A percentile compares a stretch with the other conserved stretches of the same genome.
phyloP scores from a whole-genome alignment of 2,329 filamentous ascomycete species.

The Sphaerostilbella broomeana region DNA sequence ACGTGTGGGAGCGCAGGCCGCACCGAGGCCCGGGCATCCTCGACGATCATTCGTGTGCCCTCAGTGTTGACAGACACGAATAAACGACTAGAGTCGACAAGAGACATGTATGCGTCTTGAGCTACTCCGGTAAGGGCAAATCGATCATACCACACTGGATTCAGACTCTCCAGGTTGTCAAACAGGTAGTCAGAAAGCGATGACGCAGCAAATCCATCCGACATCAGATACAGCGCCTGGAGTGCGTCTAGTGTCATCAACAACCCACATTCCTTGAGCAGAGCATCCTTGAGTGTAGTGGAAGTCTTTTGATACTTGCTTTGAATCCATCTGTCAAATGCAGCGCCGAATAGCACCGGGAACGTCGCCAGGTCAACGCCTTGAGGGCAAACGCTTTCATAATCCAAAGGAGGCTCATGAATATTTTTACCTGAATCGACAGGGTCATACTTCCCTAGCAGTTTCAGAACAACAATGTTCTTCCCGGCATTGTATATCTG shows the following conservation, averaged over 20 bases:
- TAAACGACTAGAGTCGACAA: slow-evolving; percentile 56
- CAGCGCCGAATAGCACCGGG: slow-evolving; percentile 62
- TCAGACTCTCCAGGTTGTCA: slow-evolving; percentile 59
- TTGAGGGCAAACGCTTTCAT: slow-evolving; percentile 47
- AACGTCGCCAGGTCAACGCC: slow-evolving; percentile 56
- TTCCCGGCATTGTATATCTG: slow-evolving; percentile 86
- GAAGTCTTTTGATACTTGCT: slow-evolving; percentile 67
- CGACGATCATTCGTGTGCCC: slow-evolving; percentile 35
- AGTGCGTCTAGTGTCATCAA: slow-evolving; percentile 59
- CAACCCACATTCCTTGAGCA: slow-evolving; percentile 65
- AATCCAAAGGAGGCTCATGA: slow-evolving; percentile 46
- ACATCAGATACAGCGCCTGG: slow-evolving; percentile 68
- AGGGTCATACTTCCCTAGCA: slow-evolving; percentile 51
- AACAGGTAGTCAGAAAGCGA: slow-evolving; percentile 65
- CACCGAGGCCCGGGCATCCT: slow-evolving; percentile 51
- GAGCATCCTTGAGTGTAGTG: slow-evolving; percentile 53
- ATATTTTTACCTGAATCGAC: slow-evolving; percentile 22
- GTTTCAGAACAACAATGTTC: slow-evolving; percentile 75
- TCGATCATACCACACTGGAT: slow-evolving; percentile 66
- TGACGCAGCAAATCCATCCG: slow-evolving; percentile 62
- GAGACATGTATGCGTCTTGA: slow-evolving; percentile 60
- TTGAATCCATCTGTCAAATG: slow-evolving; percentile 71
- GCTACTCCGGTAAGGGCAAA: slow-evolving; percentile 74
- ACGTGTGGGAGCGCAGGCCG: slow-evolving; percentile 51
- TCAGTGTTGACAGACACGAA: slow-evolving; percentile 46